Evolutionary conservation across 257 asterid genomes (phyloP), one percentile per base, ranked within the genome.

Genomic region (Solanum rostratum): DNA sequence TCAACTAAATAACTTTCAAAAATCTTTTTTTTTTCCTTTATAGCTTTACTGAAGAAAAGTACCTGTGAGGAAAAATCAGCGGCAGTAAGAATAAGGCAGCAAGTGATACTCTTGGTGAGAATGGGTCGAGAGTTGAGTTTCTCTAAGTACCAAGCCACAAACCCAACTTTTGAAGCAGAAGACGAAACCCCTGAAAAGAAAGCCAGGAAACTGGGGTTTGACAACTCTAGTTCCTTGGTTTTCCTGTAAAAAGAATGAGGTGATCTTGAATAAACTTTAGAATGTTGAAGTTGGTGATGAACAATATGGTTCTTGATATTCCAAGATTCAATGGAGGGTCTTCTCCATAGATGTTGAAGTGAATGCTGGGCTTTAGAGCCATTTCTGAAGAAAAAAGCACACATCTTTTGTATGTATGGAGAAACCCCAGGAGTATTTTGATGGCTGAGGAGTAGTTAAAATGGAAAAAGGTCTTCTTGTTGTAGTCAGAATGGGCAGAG

Each of bases 51-150:
- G 16, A 15, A 50, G 22, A 27, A 41, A 82, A 63, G 6, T 22
- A 94, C 99, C 99, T 96, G 99, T 1, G 99, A 93, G 54, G 99
- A 92, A 7, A 92, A 33, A 80, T 94, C 99, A 65, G 98, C 97
- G 10, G 96, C 95, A 19, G 97, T 84, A 84, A 94, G 95, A 52
- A 96, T 94, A 80, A 93, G 84, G 20, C 94, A 90, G 60, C 96
- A 86, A 55, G 99, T 94, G 82, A 90, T 82, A 89, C 95, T 90
- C 87, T 96, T 96, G 19, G 99, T 96, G 79, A 91, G 76, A 89
- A 96, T 43, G 85, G 99, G 99, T 19, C 92, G 90, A 74, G 92
- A 86, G 78, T 90, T 87, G 79, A 96, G 85, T 88, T 85, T 71
- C 52, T 87, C 84, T 90, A 96, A 80, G 86, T 96, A 96, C 99